These are phyloP conservation scores for Penicillium taxi DNA, from an alignment of 495 filamentous ascomycete genomes.

Conservation along the genomic window DNA sequence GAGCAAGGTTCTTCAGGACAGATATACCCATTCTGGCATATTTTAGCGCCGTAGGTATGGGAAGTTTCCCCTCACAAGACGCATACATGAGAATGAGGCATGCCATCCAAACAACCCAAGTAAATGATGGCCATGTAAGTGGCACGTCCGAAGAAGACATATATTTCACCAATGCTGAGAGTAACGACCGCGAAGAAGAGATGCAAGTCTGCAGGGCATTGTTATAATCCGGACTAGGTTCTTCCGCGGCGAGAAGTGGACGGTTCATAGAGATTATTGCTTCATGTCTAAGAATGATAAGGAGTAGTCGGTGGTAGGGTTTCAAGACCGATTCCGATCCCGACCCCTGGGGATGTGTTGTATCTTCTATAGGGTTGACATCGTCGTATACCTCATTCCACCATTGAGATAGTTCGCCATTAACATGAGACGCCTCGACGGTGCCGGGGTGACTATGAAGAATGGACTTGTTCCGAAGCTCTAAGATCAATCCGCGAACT, in stretches of 20 bases:
- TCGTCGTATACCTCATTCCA: slow-evolving; percentile 43
- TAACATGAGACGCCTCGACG: slow-evolving; percentile 30
- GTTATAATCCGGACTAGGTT: slow-evolving; percentile 30
- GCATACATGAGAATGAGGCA: slow-evolving; percentile 41
- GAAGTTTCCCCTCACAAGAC: slow-evolving; percentile 33
- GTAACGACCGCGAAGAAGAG: slow-evolving; percentile 33
- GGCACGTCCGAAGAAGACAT: slow-evolving; percentile 20
- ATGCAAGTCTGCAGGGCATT: slow-evolving; percentile 40
- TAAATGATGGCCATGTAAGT: slow-evolving; percentile 40
- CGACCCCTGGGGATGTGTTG: background rate
- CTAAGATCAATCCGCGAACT: slow-evolving; percentile 35
- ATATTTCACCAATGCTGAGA: slow-evolving; percentile 25
- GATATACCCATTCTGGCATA: slow-evolving; percentile 27
- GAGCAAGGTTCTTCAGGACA: slow-evolving; percentile 28
- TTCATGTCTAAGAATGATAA: slow-evolving; percentile 34
- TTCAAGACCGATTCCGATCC: slow-evolving; percentile 2
- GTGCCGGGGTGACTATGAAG: slow-evolving; percentile 27
- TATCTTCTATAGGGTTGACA: slow-evolving; percentile 26
- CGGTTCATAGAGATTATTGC: slow-evolving; percentile 41
- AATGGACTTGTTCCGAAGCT: slow-evolving; percentile 42
- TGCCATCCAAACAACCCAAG: slow-evolving; percentile 44
- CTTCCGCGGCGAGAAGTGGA: slow-evolving; percentile 32
- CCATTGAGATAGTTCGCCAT: slow-evolving; percentile 34
- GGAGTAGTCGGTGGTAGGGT: slow-evolving; percentile 30
- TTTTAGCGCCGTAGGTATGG: slow-evolving; percentile 22